Evolutionary conservation across 2,329 filamentous ascomycete genomes (phyloP).

Genomic region (Aspergillaceae sp.): DNA sequence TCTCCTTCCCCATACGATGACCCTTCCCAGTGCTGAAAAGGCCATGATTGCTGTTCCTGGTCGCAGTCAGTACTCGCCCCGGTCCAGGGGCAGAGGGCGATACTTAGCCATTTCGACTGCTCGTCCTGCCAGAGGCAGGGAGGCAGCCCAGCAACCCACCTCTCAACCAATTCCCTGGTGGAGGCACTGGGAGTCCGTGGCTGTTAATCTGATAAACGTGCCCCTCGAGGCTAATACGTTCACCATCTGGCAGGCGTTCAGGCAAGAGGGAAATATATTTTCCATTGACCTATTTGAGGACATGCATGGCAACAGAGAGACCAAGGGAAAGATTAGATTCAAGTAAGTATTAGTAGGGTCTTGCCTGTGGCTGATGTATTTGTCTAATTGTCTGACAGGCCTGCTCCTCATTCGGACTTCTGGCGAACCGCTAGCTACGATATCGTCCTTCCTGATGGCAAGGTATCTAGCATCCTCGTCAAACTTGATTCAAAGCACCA

Average conservation of each 20-base stretch:
- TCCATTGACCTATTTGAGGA: slow-evolving; percentile 50
- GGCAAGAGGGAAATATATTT: slow-evolving; percentile 44
- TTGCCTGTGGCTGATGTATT: not conserved
- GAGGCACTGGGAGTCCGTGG: slow-evolving; percentile 33
- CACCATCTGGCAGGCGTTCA: slow-evolving; percentile 46
- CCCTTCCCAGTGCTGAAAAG: not conserved
- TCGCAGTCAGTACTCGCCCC: not conserved
- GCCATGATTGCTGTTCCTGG: not conserved
- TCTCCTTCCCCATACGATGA: not conserved
- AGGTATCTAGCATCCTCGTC: slow-evolving; percentile 12
- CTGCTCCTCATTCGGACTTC: slow-evolving; percentile 46
- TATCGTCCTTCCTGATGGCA: slow-evolving; percentile 20
- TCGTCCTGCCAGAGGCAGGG: not conserved
- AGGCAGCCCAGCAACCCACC: not conserved
- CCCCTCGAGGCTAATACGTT: slow-evolving; percentile 28
- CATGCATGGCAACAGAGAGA: slow-evolving; percentile 29
- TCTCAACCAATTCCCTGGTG: slow-evolving; percentile 21
- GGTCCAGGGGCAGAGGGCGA: not conserved
- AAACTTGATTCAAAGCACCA: slow-evolving; percentile 15
- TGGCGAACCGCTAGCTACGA: slow-evolving; percentile 35
- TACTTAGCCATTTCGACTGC: slow-evolving; percentile 1
- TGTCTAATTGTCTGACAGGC: slow-evolving; percentile 22
- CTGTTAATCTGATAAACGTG: slow-evolving; percentile 27
- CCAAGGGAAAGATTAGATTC: slow-evolving; percentile 47
- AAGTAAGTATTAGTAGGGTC: slow-evolving; percentile 22